These are phyloP conservation scores for Meripilus lineatus DNA, from an alignment of 1,284 basidiomycete species.

Conservation along the genomic window DNA sequence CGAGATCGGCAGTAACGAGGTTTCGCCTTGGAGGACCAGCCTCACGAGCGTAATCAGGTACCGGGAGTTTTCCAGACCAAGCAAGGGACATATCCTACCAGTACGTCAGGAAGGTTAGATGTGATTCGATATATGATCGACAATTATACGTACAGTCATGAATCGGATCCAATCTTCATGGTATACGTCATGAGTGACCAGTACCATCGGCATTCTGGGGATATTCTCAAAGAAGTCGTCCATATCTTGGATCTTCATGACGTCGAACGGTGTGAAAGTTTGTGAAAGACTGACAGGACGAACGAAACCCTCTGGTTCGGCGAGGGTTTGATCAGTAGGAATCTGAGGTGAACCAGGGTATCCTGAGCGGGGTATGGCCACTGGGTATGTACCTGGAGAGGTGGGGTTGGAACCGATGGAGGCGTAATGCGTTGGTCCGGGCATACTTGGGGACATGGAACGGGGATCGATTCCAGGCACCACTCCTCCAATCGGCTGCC, in stretches of 20 bases:
- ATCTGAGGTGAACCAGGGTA: constrained; percentile 19
- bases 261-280: constrained; percentile 63
- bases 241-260: constrained; percentile 69
- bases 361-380: constrained; percentile 1
- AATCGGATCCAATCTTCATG: constrained; percentile 73
- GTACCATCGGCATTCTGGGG: constrained; percentile 65
- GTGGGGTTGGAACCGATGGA: neutral
- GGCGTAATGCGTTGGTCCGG: constrained; percentile 13
- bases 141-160: constrained; percentile 66
- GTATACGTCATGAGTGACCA: constrained; percentile 73
- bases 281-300: constrained; percentile 63
- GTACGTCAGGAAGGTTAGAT: constrained; percentile 4
- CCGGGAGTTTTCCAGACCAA: constrained; percentile 68
- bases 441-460: constrained; percentile 20
- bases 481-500: constrained; percentile 15
- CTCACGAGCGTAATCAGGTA: constrained; percentile 42
- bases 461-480: constrained; percentile 17
- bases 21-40: constrained; percentile 52
- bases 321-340: constrained; percentile 40
- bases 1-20: constrained; percentile 56
- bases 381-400: constrained; percentile 1
- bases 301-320: constrained; percentile 64
- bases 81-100: constrained; percentile 63
- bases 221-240: constrained; percentile 60
- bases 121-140: too few species aligned